Conservation (phyloP, 148 eudicot species). For the Camellia granthamiana region DNA sequence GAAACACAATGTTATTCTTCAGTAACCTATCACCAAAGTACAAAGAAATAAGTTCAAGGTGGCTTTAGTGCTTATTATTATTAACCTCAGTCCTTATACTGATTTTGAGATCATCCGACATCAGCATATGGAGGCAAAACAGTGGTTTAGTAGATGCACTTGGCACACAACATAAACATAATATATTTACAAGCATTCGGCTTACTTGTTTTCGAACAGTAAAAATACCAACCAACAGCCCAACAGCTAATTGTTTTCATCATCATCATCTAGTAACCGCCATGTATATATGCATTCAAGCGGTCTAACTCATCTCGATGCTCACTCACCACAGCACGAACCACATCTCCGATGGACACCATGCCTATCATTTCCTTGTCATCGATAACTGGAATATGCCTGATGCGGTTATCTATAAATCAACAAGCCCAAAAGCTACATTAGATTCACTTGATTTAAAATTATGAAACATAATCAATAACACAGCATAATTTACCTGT, state of each 20-base stretch:
- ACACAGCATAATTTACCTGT: constrained; percentile 47
- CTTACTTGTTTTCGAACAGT: constrained; percentile 10
- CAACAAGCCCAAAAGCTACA: constrained; percentile 1
- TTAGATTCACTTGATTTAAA: constrained; percentile 4
- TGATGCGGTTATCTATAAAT: constrained; percentile 78
- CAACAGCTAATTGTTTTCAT: not conserved
- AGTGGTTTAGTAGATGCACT: not conserved
- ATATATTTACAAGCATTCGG: constrained; percentile 9
- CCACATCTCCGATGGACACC: constrained; percentile 98
- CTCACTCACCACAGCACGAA: constrained; percentile 88
- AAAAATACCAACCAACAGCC: not conserved
- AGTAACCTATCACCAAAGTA: not conserved
- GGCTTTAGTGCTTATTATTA: not conserved
- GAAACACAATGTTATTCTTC: not conserved
- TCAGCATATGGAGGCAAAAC: not conserved
- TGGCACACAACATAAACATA: not conserved
- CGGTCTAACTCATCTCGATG: constrained; percentile 90
- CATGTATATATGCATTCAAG: constrained; percentile 81
- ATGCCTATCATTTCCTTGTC: constrained; percentile 72
- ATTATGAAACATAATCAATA: not conserved
- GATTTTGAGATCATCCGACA: not conserved
- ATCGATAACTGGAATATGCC: constrained; percentile 87
- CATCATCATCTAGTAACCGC: constrained; percentile 61
- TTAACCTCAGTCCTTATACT: not conserved
- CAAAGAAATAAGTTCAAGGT: not conserved